A percentile compares a stretch with the other conserved stretches of the same genome.
phyloP scores from a whole-genome alignment of 495 filamentous ascomycete species.

The Neurospora sp. region DNA sequence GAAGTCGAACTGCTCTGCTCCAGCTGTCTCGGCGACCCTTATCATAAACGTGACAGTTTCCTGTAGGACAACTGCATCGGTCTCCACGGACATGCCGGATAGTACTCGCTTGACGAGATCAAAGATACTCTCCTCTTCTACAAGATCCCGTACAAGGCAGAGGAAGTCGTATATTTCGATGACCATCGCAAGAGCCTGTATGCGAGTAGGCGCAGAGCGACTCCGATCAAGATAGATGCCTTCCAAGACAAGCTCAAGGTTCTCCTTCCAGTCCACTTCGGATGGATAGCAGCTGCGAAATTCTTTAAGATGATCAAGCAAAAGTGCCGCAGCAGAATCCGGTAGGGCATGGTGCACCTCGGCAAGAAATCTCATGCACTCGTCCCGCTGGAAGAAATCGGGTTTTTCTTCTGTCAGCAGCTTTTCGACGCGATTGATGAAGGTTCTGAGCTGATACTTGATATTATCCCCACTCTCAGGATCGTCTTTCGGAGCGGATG shows the following conservation, averaged over 20 bases:
- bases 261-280: constrained; percentile 53
- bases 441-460: constrained; percentile 22
- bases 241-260: constrained; percentile 50
- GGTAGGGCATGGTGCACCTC: constrained; percentile 46
- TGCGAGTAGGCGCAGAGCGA: constrained; percentile 56
- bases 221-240: constrained; percentile 54
- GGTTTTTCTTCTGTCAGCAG: constrained; percentile 22
- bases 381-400: constrained; percentile 47
- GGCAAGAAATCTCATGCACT: constrained; percentile 60
- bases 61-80: constrained; percentile 41
- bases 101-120: constrained; percentile 37
- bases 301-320: constrained; percentile 50
- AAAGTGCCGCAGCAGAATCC: constrained; percentile 45
- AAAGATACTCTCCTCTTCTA: constrained; percentile 33
- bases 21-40: constrained; percentile 37
- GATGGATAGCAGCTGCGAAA: constrained; percentile 62
- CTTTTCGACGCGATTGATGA: constrained; percentile 34
- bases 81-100: constrained; percentile 42
- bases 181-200: constrained; percentile 55
- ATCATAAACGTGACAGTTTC: constrained; percentile 40
- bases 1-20: constrained; percentile 38
- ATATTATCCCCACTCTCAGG: constrained; percentile 23
- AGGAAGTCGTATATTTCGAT: constrained; percentile 57
- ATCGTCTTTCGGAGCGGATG: constrained; percentile 11
- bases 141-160: constrained; percentile 40